Base-by-base conservation (phyloP, 2,329 filamentous ascomycete species). In the Penicillium rolfsii region DNA sequence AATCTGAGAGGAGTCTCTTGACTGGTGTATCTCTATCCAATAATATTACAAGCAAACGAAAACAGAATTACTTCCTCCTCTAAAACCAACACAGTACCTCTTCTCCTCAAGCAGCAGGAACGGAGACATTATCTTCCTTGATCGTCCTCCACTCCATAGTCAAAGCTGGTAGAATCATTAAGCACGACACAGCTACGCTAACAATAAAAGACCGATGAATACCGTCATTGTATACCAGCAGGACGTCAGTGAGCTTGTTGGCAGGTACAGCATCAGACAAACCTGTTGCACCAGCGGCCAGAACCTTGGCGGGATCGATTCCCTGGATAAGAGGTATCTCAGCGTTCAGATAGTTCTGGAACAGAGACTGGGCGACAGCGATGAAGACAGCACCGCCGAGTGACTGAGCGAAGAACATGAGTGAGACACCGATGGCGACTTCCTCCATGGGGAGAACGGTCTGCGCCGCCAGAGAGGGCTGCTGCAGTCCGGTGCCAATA, bases 391-490 rank as follows among this genome's bases (percentile, higher is more conserved):
- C 65, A 33, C 67, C 67, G 3, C 64, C 62, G 8, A 69, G 62
- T 1, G 65, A 65, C 36, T 69, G 67, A 5, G 62, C 48, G 9
- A 69, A 59, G 19, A 66, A 65, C 60, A 69, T 65, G 2, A 69
- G 43, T 9, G 67, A 60, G 11, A 66, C 40, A 5, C 67, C 65
- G 24, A 66, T 65, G 5, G 67, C 28, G 2, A 69, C 64, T 45
- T 67, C 65, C 3, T 52, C 58, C 33, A 52, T 54, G 1, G 45
- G 26, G 2, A 69, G 61, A 1, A 66, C 43, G 5, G 62, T 67
- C 22, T 69, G 67, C 9, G 64, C 64, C 3, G 65, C 65, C 45
- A 69, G 50, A 0, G 59, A 61, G 3, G 65, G 60, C 33, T 67
- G 65, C 36, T 69, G 67, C 59, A 66, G 48, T 3, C 67, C 67